These are phyloP conservation scores for Alternaria hordeiaustralica DNA, from an alignment of 2,329 filamentous ascomycete species.

Conservation along the genomic window DNA sequence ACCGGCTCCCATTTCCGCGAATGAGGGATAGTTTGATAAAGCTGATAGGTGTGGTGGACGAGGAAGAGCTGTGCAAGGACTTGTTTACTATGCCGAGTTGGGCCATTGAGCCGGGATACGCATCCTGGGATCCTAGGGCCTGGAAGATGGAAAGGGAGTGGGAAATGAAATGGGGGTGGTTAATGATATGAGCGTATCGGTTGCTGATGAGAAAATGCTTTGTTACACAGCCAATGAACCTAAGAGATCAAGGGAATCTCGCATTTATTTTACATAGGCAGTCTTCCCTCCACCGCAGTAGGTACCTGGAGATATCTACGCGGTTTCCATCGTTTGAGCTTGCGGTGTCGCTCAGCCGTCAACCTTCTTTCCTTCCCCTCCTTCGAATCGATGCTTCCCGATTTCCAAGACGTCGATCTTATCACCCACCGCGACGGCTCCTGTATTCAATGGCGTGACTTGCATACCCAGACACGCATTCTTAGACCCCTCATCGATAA, in stretches of 20 bases:
- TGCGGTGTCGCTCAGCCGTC: constrained; percentile 3
- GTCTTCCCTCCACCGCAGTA: not conserved
- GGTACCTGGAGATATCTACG: not conserved
- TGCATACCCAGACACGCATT: constrained; percentile 71
- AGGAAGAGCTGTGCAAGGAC: constrained; percentile 48
- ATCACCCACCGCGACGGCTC: constrained; percentile 43
- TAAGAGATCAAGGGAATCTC: not conserved
- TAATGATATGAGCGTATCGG: constrained; percentile 2
- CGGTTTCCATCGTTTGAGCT: not conserved
- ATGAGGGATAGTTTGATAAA: constrained; percentile 50
- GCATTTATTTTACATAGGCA: not conserved
- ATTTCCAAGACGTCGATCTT: constrained; percentile 39
- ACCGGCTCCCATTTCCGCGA: constrained; percentile 51
- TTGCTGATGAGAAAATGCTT: not conserved
- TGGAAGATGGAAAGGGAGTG: constrained; percentile 47
- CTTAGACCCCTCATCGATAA: constrained; percentile 67
- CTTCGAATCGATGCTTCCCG: constrained; percentile 42
- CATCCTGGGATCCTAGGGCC: constrained; percentile 42
- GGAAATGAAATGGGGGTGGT: constrained; percentile 47
- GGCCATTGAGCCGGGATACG: constrained; percentile 31
- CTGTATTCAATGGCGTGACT: constrained; percentile 59
- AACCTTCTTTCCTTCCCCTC: constrained; percentile 13
- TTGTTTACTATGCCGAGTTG: constrained; percentile 45
- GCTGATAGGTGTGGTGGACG: constrained; percentile 40
- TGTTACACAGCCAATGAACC: not conserved